Evolutionary conservation across 768 basidiomycete genomes (phyloP).

Genomic region (Mycena vulgaris): DNA sequence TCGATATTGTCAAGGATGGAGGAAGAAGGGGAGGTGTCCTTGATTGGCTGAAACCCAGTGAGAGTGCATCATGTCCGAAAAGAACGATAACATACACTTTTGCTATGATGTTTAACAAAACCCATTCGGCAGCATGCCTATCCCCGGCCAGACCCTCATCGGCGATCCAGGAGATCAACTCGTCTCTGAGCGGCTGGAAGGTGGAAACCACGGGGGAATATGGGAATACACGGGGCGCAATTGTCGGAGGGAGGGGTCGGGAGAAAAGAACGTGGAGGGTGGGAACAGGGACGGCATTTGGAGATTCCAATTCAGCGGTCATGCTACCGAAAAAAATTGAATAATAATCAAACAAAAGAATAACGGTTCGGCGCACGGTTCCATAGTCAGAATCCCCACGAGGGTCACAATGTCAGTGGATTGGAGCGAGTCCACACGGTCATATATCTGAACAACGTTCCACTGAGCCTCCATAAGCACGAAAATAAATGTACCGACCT

Average conservation of each 20-base stretch:
- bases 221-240: constrained; percentile 59
- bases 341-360: constrained; percentile 30
- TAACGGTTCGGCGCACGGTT: constrained; percentile 62
- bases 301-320: constrained; percentile 58
- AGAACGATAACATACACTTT: constrained; percentile 67
- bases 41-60: constrained; percentile 66
- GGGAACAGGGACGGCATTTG: constrained; percentile 60
- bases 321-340: constrained; percentile 46
- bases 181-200: constrained; percentile 56
- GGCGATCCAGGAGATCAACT: constrained; percentile 83
- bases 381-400: constrained; percentile 79
- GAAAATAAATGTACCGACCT: constrained; percentile 59
- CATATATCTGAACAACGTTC: constrained; percentile 69
- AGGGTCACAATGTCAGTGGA: constrained; percentile 77
- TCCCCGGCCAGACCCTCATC: constrained; percentile 80
- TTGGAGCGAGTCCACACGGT: constrained; percentile 64
- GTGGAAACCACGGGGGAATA: constrained; percentile 34
- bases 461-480: background rate
- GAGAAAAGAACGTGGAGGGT: constrained; percentile 81
- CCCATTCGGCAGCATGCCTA: constrained; percentile 79
- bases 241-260: constrained; percentile 54
- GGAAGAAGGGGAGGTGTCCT: constrained; percentile 78
- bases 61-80: constrained; percentile 8
- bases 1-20: constrained; percentile 73
- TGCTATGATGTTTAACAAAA: constrained; percentile 72